Conservation (phyloP, 148 eudicot genomes). For the Amaranthus hypochondriacus region DNA sequence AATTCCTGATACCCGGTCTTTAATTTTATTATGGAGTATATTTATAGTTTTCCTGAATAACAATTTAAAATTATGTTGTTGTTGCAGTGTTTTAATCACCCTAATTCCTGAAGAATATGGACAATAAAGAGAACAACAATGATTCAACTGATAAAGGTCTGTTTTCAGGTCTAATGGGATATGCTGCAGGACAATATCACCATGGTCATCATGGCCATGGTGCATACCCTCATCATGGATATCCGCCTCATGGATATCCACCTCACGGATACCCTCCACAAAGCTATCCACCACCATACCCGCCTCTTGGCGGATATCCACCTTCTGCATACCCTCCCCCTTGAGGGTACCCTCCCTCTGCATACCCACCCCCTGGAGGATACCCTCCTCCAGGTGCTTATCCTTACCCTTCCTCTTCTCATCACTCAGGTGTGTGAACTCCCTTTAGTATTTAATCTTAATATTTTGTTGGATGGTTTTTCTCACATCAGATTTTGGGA, state of each 20-base stretch:
- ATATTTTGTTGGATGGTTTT: not conserved
- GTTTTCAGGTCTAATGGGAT: slow-evolving; percentile 24
- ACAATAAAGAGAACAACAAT: slow-evolving; percentile 4
- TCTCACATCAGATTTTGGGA: not conserved
- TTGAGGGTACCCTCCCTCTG: slow-evolving; percentile 25
- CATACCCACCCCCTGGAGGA: slow-evolving; percentile 32
- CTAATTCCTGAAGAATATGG: slow-evolving; percentile 7
- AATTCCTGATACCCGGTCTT: not conserved
- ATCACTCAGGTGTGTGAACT: slow-evolving; percentile 40
- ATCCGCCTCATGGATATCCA: slow-evolving; percentile 21
- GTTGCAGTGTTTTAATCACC: slow-evolving; percentile 3
- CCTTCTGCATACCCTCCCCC: slow-evolving; percentile 34
- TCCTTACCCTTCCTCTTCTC: slow-evolving; percentile 38
- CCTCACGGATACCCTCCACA: slow-evolving; percentile 14
- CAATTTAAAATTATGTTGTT: not conserved
- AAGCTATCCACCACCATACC: slow-evolving; percentile 19
- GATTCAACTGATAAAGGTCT: slow-evolving; percentile 33
- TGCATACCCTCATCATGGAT: slow-evolving; percentile 29
- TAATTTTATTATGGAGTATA: not conserved
- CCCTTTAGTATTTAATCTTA: not conserved
- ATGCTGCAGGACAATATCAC: slow-evolving; percentile 21
- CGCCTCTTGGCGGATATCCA: slow-evolving; percentile 24
- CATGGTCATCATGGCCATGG: slow-evolving; percentile 8
- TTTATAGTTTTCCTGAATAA: not conserved
- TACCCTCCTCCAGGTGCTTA: slow-evolving; percentile 41